Conservation (phyloP, 331 rosid genomes). For the Malus hybrid region DNA sequence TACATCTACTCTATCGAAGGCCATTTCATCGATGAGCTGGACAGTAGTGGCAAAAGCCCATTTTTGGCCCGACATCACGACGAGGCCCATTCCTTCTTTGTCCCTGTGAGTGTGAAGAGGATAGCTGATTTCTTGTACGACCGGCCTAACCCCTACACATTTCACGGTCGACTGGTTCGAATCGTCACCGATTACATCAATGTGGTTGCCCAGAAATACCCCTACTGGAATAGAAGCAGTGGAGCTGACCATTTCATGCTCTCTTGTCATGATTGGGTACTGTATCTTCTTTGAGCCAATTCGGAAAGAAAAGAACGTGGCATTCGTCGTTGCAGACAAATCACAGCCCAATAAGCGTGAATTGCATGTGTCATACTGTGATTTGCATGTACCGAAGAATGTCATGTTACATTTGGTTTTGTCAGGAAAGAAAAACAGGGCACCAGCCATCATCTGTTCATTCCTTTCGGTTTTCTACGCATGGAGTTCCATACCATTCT, state of each 20-base stretch:
- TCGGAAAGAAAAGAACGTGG: too few relatives aligned
- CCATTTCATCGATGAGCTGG: constrained; percentile 27
- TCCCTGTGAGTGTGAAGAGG: constrained; percentile 21
- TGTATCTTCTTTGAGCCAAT: too few relatives aligned
- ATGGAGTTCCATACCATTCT: background rate
- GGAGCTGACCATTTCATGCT: constrained; percentile 31
- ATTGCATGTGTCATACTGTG: too few relatives aligned
- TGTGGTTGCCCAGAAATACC: constrained; percentile 19
- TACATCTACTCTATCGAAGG: constrained; percentile 31
- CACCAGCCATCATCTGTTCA: background rate
- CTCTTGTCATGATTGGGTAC: constrained; percentile 31
- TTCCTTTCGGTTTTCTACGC: background rate
- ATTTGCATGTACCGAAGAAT: too few relatives aligned
- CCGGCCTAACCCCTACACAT: constrained; percentile 6
- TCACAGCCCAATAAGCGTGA: too few relatives aligned
- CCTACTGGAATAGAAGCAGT: constrained; percentile 22
- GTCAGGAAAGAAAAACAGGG: background rate
- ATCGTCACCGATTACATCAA: constrained; percentile 26
- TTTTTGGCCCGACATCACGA: constrained; percentile 17
- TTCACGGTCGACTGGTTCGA: constrained; percentile 22
- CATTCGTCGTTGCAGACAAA: too few relatives aligned
- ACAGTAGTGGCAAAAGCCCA: constrained; percentile 20
- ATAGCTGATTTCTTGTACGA: constrained; percentile 21
- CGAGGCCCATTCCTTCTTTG: constrained; percentile 23
- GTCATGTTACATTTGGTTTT: too few relatives aligned